Percentiles rank a stretch among this genome's conserved stretches.
These are phyloP conservation scores for Ogataea dorogensis DNA, from an alignment of 805 yeast species.

Conservation along the genomic window DNA sequence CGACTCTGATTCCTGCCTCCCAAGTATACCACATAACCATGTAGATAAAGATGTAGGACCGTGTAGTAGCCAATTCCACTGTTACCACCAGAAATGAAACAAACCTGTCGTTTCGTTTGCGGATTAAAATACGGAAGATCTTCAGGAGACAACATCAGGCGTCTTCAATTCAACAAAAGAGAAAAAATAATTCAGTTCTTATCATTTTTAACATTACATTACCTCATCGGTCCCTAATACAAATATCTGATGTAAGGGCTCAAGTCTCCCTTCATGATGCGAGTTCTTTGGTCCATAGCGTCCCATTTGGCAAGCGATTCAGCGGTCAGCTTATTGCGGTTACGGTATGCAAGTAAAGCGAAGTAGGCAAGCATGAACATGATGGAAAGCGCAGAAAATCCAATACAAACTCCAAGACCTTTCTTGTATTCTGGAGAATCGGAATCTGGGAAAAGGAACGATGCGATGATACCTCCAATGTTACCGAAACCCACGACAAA, in stretches of 20 bases:
- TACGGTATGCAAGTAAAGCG: conserved; percentile 31
- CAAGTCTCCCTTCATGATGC: conserved; percentile 35
- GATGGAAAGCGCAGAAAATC: conserved; percentile 44
- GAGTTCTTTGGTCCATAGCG: conserved; percentile 25
- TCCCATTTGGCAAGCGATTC: conserved; percentile 32
- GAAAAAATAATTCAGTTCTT: no score
- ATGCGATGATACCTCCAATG: conserved; percentile 67
- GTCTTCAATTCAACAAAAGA: no score
- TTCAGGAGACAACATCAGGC: conserved; percentile 39
- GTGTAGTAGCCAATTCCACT: conserved; percentile 80
- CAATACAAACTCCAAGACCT: conserved; percentile 54
- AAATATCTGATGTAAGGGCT: conserved; percentile 48
- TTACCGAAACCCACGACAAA: conserved; percentile 69
- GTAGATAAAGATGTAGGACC: conserved; percentile 70
- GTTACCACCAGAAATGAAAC: conserved; percentile 78
- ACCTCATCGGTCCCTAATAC: conserved; percentile 31
- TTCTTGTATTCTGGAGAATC: conserved; percentile 61
- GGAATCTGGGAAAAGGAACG: conserved; percentile 50
- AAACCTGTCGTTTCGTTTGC: conserved; percentile 51
- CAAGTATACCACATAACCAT: conserved; percentile 73
- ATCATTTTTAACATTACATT: conserved; percentile 1
- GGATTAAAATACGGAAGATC: conserved; percentile 64
- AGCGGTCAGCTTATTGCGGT: conserved; percentile 36
- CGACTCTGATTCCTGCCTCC: conserved; percentile 65
- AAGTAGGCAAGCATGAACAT: conserved; percentile 34